Conservation (phyloP, 2,329 filamentous ascomycete genomes). For the Cercospora sp. region DNA sequence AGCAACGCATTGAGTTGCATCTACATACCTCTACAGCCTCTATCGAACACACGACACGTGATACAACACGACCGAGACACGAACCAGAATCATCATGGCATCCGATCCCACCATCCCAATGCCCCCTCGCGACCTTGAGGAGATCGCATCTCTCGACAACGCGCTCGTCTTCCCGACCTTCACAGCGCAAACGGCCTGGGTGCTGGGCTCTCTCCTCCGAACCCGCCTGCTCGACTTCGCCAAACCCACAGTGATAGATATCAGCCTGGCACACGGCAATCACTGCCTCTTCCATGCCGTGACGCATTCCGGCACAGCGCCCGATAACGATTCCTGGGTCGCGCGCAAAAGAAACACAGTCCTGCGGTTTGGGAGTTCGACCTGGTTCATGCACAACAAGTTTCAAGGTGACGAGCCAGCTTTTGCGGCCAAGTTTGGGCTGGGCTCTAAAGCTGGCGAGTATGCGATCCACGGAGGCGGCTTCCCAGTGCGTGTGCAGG, state of each 20-base stretch:
- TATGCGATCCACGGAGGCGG: slow-evolving; percentile 80
- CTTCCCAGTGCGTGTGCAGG: slow-evolving; percentile 68
- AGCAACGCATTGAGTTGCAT: background rate
- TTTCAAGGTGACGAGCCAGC: slow-evolving; percentile 62
- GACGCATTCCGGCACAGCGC: slow-evolving; percentile 65
- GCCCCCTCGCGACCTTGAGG: slow-evolving; percentile 40
- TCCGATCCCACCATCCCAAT: slow-evolving; percentile 31
- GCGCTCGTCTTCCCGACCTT: slow-evolving; percentile 56
- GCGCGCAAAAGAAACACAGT: slow-evolving; percentile 70
- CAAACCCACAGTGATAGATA: slow-evolving; percentile 62
- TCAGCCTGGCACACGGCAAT: slow-evolving; percentile 57
- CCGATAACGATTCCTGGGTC: slow-evolving; percentile 61
- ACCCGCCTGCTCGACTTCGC: slow-evolving; percentile 59
- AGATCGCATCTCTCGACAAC: slow-evolving; percentile 46
- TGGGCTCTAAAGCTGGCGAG: slow-evolving; percentile 56
- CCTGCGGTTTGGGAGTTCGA: slow-evolving; percentile 67
- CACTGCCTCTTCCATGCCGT: slow-evolving; percentile 66
- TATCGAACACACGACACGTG: background rate
- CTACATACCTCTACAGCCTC: background rate
- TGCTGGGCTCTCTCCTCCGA: slow-evolving; percentile 64
- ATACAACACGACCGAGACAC: background rate
- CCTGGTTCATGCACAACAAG: slow-evolving; percentile 71
- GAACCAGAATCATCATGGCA: slow-evolving; percentile 21
- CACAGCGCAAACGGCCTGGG: slow-evolving; percentile 64
- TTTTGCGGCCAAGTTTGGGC: slow-evolving; percentile 65